Conservation (phyloP, 1,139 yeast species). For the Debaryomyces sp. region DNA sequence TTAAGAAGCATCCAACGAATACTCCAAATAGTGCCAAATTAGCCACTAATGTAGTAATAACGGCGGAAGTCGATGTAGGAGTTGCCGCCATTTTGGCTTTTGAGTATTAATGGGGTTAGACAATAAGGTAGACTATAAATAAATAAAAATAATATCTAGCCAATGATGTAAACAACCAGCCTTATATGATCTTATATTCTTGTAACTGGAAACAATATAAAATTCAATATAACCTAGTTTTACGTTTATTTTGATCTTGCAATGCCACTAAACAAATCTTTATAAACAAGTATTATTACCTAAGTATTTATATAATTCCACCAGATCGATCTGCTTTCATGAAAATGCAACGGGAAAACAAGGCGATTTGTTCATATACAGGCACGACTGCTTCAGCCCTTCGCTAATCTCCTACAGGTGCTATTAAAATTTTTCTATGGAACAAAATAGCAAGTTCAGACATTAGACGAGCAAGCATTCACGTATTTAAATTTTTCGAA, state of each 20-base stretch:
- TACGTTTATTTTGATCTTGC: not conserved
- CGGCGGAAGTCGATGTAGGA: conserved; percentile 62
- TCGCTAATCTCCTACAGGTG: not conserved
- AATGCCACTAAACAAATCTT: not conserved
- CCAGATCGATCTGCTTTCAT: not conserved
- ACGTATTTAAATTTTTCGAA: not conserved
- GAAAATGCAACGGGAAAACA: too few species aligned
- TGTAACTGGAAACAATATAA: not conserved
- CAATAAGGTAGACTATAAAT: not conserved
- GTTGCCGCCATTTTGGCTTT: conserved; percentile 22
- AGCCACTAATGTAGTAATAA: conserved; percentile 59
- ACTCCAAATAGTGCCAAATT: conserved; percentile 56
- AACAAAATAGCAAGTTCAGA: not conserved
- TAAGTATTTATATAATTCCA: not conserved
- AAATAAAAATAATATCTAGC: not conserved
- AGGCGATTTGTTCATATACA: not conserved
- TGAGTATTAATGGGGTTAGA: not conserved
- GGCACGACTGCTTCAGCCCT: not conserved
- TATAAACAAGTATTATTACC: not conserved
- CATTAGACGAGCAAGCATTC: not conserved
- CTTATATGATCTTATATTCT: not conserved
- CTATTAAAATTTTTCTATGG: not conserved
- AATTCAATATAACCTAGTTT: not conserved
- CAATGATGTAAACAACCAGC: not conserved
- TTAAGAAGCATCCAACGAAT: conserved; percentile 55